Percentiles rank a stretch among this genome's conserved stretches.
phyloP scores from a whole-genome alignment of 2,329 filamentous ascomycete species.

The Xylaria digitata region DNA sequence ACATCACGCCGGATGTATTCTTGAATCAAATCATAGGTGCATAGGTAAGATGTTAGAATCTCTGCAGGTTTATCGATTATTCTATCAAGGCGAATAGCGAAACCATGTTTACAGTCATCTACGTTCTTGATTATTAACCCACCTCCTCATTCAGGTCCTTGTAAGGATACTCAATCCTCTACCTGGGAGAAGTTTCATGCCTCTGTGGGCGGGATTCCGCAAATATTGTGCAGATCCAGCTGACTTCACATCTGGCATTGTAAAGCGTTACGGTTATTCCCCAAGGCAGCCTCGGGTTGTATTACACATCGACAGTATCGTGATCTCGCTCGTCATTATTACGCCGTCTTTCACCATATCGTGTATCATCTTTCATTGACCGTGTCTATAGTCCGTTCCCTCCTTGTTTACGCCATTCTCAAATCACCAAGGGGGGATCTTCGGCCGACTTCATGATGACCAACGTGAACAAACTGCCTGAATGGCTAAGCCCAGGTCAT shows the following conservation, averaged over 20 bases:
- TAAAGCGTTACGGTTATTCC: not conserved
- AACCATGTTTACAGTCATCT: not conserved
- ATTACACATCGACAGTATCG: slow-evolving; percentile 11
- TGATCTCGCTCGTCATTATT: slow-evolving; percentile 11
- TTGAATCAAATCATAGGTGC: not conserved
- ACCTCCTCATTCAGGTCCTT: not conserved
- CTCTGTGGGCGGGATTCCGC: not conserved
- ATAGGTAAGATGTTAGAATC: not conserved
- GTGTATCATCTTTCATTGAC: not conserved
- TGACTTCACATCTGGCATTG: not conserved
- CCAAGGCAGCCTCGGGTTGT: not conserved
- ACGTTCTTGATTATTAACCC: slow-evolving; percentile 7
- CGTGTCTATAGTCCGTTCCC: not conserved
- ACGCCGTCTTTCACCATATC: slow-evolving; percentile 24
- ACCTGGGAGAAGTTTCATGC: not conserved
- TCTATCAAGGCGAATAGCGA: not conserved
- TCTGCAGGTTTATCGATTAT: not conserved
- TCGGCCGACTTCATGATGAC: not conserved
- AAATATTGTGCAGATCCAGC: not conserved
- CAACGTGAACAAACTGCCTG: not conserved
- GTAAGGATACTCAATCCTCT: not conserved
- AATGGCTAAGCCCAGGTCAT: not conserved
- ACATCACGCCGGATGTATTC: not conserved
- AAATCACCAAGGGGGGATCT: not conserved
- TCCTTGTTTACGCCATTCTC: not conserved